A percentile compares a stretch with the other conserved stretches of the same genome.
Evolutionary conservation across 78 protist genomes (phyloP).

Genomic region (Planoprotostelium fungivorum): DNA sequence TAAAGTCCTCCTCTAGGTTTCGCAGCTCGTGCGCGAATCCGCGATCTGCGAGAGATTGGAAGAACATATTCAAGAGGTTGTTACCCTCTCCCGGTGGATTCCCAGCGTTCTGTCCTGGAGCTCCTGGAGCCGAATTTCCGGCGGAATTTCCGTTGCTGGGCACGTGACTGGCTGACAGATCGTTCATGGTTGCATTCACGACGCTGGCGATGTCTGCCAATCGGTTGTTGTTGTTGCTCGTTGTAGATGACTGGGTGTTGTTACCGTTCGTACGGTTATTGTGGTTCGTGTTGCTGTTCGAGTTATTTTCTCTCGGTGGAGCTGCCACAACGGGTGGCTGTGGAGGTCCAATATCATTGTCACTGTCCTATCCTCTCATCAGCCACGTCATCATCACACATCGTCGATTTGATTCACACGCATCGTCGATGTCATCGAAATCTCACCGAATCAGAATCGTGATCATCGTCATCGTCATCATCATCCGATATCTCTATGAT

Average conservation of each 20-base stretch:
- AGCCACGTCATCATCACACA: conserved; percentile 24
- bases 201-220: too few relatives aligned
- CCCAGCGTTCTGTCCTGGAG: too few relatives aligned
- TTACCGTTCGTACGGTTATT: neutral
- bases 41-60: neutral
- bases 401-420: conserved; percentile 3
- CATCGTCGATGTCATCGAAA: conserved; percentile 10
- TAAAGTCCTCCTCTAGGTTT: neutral
- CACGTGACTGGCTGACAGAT: too few relatives aligned
- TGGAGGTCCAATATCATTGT: too few relatives aligned
- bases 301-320: neutral
- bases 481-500: too few relatives aligned
- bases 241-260: neutral
- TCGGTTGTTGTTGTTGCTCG: too few relatives aligned
- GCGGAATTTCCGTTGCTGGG: too few relatives aligned
- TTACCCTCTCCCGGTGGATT: too few relatives aligned
- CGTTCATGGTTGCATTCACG: too few relatives aligned
- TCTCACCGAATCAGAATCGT: neutral
- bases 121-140: too few relatives aligned
- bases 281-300: neutral
- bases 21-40: neutral
- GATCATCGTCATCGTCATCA: conserved; percentile 6
- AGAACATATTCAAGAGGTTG: neutral
- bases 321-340: neutral
- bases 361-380: too few relatives aligned